Base-by-base conservation (phyloP, 139 green algal species). In the Coelastrella sp. region DNA sequence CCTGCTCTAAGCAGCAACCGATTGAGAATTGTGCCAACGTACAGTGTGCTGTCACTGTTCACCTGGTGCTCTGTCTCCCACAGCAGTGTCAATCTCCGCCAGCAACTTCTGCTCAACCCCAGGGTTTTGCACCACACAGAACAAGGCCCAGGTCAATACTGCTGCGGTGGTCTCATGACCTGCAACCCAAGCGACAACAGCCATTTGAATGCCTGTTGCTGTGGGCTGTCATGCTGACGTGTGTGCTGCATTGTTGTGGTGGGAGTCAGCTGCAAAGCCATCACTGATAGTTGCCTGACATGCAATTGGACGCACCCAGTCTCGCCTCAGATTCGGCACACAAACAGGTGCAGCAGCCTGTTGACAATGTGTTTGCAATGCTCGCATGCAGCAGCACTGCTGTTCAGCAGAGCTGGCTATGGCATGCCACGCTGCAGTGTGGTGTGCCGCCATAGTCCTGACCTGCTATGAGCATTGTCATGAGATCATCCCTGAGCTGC, bases 401-500 rank as follows among this genome's bases (percentile, higher is more conserved):
- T 12, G 74, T 24, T 27, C 35, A 49, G 35, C 35, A 49, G 35
- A 49, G 35, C 35, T 49, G 35, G 35, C 35, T 49, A 49, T 49
- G 35, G 35, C 35, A 49, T n/a, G n/a, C 35, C 35, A 49, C 35
- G 3, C 35, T 49, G 35, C 35, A 49, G 35, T 3, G 35, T 49
- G 35, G 35, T 3, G 3, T 49, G 35, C 35, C 3, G 35, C 61
- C 14, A 24, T 10, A 57, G 10, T 6, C 35, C 75, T 92, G 91
- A n/a, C 94, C 95, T 35, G 93, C 96, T 80, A 98, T 97, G 65
- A 94, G 88, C 93, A 95, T 95, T 72, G 93, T 95, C 98, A 99
- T 99, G 24, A 99, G 94, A 93, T 99, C 98, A 88, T 99, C 98
- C 0, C 98, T 89, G 88, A 99, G 93, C 96, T 99, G 97, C 94